These are phyloP conservation scores for Rhododendron kiyosumense DNA, from an alignment of 148 eudicot species.

Conservation along the genomic window DNA sequence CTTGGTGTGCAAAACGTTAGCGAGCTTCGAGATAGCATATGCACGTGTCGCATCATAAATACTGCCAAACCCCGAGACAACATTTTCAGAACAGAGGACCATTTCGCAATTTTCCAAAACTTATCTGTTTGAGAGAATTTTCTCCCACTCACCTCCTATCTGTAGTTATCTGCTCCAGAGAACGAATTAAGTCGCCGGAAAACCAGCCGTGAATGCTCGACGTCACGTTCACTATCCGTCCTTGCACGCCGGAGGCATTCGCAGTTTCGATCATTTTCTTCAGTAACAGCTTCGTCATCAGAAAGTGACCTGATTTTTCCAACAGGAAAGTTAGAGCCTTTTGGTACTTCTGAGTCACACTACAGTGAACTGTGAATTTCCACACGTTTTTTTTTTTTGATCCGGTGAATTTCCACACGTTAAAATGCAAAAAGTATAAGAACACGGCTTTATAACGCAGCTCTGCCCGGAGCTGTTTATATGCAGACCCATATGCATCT, in stretches of 20 bases:
- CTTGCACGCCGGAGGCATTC: constrained; percentile 50
- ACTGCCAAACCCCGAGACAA: constrained; percentile 23
- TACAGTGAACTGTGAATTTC: too few species aligned
- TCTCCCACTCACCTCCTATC: constrained; percentile 39
- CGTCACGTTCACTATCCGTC: constrained; percentile 80
- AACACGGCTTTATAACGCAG: too few species aligned
- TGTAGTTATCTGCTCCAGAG: constrained; percentile 50
- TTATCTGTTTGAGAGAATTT: background rate
- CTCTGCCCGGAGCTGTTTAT: too few species aligned
- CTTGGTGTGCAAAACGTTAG: constrained; percentile 85
- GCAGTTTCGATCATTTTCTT: constrained; percentile 78
- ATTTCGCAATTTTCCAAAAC: background rate
- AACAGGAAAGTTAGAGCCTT: too few species aligned
- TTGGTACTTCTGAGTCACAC: too few species aligned
- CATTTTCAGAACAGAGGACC: background rate
- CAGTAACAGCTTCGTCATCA: constrained; percentile 65
- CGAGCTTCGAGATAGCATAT: constrained; percentile 87
- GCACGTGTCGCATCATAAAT: constrained; percentile 91
- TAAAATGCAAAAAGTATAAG: background rate
- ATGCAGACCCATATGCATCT: too few species aligned
- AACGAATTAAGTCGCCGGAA: constrained; percentile 54
- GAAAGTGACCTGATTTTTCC: constrained; percentile 51
- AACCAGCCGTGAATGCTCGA: constrained; percentile 78
- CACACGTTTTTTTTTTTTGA: too few species aligned
- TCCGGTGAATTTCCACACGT: too few species aligned